Percentiles rank a stretch among this genome's conserved stretches.
These are phyloP conservation scores for Zymoseptoria crescenta DNA, from an alignment of 2,329 filamentous ascomycete genomes.

Conservation along the genomic window DNA sequence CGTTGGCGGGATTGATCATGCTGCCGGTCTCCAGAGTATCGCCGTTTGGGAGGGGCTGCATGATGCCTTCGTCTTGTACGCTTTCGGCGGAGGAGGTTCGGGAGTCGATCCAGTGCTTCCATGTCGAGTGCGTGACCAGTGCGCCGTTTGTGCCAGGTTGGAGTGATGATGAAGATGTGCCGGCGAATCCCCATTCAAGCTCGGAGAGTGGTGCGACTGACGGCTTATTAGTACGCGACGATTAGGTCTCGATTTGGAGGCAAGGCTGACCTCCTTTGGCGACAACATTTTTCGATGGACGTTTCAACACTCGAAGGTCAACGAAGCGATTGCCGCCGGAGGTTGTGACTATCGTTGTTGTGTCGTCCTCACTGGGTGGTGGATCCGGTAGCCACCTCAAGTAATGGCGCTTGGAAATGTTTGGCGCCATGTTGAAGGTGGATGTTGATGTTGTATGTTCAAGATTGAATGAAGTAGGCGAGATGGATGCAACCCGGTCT, in stretches of 20 bases:
- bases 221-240: not conserved
- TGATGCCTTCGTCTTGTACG: constrained; percentile 50
- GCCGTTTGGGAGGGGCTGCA: constrained; percentile 39
- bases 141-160: constrained; percentile 1
- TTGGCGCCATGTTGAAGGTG: constrained; percentile 20
- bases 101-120: constrained; percentile 56
- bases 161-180: constrained; percentile 40
- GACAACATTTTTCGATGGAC: not conserved
- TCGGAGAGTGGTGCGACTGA: constrained; percentile 25
- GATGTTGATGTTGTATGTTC: not conserved
- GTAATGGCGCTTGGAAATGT: constrained; percentile 50
- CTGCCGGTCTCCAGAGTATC: constrained; percentile 48
- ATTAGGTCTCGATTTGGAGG: not conserved
- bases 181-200: constrained; percentile 61
- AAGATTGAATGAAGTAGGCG: not conserved
- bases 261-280: constrained; percentile 10
- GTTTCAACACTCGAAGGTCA: constrained; percentile 47
- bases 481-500: not conserved
- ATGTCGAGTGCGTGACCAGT: constrained; percentile 32
- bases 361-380: not conserved
- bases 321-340: constrained; percentile 51
- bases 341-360: constrained; percentile 51
- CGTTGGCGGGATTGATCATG: constrained; percentile 53
- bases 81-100: constrained; percentile 34
- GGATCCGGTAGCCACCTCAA: constrained; percentile 51